Evolutionary conservation across 306 rosid species (phyloP).

Genomic region (Cicer yamashitae): DNA sequence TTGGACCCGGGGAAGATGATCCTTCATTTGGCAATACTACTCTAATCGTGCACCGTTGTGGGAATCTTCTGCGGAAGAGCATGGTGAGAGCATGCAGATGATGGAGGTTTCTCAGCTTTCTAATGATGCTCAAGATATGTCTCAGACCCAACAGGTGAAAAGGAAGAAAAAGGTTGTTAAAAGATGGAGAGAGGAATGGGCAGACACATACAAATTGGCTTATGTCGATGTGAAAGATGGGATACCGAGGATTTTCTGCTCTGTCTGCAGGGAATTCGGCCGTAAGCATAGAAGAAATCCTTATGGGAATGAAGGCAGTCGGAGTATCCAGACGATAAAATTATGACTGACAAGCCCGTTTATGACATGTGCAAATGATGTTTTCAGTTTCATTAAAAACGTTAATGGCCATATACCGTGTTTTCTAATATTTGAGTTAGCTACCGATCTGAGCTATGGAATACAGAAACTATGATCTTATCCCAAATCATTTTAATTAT

Average conservation of each 20-base stretch:
- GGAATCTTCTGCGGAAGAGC: slow-evolving; percentile 84
- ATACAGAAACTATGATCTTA: slow-evolving; percentile 8
- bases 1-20: slow-evolving; percentile 95
- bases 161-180: slow-evolving; percentile 97
- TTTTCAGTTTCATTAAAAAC: slow-evolving; percentile 19
- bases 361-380: slow-evolving; percentile 49
- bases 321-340: slow-evolving; percentile 98
- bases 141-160: slow-evolving; percentile 66
- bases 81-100: slow-evolving; percentile 82
- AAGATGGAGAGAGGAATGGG: slow-evolving; percentile 99
- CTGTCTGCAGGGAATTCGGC: slow-evolving; percentile 95
- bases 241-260: slow-evolving; percentile 92
- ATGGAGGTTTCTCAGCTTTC: slow-evolving; percentile 79
- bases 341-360: slow-evolving; percentile 84
- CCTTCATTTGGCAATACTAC: slow-evolving; percentile 81
- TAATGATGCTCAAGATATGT: slow-evolving; percentile 78
- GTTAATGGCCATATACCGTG: no score
- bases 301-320: slow-evolving; percentile 96
- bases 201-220: slow-evolving; percentile 99
- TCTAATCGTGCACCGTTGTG: slow-evolving; percentile 70
- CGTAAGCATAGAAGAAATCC: slow-evolving; percentile 96
- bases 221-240: slow-evolving; percentile 94
- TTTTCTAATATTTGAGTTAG: no score
- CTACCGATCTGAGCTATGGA: background rate
- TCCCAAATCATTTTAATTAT: slow-evolving; percentile 17